phyloP scores from a whole-genome alignment of 805 yeast species.

The Cyberlindnera euphorbiiphila region DNA sequence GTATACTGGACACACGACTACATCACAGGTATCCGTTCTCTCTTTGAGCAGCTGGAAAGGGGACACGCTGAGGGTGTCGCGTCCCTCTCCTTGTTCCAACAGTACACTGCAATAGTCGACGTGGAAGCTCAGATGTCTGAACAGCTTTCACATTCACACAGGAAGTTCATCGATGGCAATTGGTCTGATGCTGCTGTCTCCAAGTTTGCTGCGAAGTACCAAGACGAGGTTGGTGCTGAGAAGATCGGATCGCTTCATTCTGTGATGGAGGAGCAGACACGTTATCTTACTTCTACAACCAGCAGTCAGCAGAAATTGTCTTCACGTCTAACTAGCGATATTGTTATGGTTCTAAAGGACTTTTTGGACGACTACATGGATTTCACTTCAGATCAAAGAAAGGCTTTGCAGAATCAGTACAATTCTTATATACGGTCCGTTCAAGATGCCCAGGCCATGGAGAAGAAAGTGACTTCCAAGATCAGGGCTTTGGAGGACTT shows the following conservation, averaged over 20 bases:
- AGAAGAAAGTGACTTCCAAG: constrained; percentile 16
- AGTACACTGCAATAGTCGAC: constrained; percentile 20
- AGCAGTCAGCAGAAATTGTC: constrained; percentile 5
- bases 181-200: constrained; percentile 1
- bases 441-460: constrained; percentile 7
- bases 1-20: constrained; percentile 32
- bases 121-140: constrained; percentile 12
- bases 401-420: constrained; percentile 10
- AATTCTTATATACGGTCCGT: constrained; percentile 12
- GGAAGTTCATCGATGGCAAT: constrained; percentile 7
- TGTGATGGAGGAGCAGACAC: constrained; percentile 9
- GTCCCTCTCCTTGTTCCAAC: constrained; percentile 19
- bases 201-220: background rate
- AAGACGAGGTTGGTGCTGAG: constrained; percentile 4
- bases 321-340: constrained; percentile 16
- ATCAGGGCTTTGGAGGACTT: constrained; percentile 17
- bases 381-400: constrained; percentile 13
- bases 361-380: constrained; percentile 23
- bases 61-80: constrained; percentile 19
- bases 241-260: constrained; percentile 7
- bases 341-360: constrained; percentile 17
- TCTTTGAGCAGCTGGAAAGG: constrained; percentile 19
- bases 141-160: constrained; percentile 8
- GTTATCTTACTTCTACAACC: constrained; percentile 6
- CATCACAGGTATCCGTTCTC: constrained; percentile 27